phyloP scores from a whole-genome alignment of 192 early-diverging fungal species.

The Entomortierella chlamydospora region DNA sequence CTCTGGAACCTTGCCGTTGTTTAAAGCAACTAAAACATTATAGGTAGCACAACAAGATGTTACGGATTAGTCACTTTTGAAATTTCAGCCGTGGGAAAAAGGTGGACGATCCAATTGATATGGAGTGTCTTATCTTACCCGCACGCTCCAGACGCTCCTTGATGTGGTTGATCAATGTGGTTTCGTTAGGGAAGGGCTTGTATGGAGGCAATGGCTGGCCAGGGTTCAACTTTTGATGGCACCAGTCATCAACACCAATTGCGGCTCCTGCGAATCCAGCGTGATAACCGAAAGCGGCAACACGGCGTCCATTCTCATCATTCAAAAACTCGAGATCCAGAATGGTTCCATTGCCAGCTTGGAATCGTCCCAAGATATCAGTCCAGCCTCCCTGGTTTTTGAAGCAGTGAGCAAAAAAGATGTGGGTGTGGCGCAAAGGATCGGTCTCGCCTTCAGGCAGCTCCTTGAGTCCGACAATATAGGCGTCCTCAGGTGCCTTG shows the following conservation, averaged over 20 bases:
- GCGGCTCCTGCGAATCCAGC: conserved; percentile 97
- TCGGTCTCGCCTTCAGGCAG: conserved; percentile 93
- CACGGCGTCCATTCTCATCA: conserved; percentile 85
- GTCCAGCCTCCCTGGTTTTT: conserved; percentile 96
- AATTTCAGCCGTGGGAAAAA: background rate
- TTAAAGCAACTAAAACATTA: conserved; percentile 45
- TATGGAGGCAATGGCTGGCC: conserved; percentile 76
- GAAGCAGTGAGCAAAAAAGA: conserved; percentile 99
- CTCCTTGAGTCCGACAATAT: conserved; percentile 97
- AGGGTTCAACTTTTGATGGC: conserved; percentile 74
- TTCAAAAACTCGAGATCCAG: conserved; percentile 96
- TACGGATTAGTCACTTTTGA: background rate
- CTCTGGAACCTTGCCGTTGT: conserved; percentile 74
- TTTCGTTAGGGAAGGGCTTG: conserved; percentile 88
- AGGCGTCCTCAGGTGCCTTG: conserved; percentile 90
- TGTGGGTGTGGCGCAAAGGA: conserved; percentile 92
- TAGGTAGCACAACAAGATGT: background rate
- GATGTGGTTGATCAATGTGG: conserved; percentile 78
- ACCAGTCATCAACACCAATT: conserved; percentile 93
- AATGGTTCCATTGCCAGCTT: conserved; percentile 85
- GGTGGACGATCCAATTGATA: background rate
- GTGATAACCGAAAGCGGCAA: conserved; percentile 97
- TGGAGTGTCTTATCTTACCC: conserved; percentile 62
- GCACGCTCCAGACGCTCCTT: conserved; percentile 70
- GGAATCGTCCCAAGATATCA: conserved; percentile 87